These are phyloP conservation scores for Globomyces pollinis-pini DNA, from an alignment of 192 early-diverging fungal species.

Conservation along the genomic window DNA sequence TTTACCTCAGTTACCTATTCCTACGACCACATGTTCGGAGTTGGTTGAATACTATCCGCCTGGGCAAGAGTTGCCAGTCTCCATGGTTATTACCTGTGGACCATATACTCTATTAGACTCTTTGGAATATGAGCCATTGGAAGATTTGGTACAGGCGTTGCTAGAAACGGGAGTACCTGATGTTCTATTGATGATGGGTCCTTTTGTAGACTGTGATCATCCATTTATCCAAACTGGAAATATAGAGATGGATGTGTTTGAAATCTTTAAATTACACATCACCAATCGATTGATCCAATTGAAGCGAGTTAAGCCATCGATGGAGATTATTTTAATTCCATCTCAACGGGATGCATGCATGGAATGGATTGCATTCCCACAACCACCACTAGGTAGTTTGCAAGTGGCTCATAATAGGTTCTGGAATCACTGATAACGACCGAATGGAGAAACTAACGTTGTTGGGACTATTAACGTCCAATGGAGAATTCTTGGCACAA, in stretches of 20 bases:
- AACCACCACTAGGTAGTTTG: slow-evolving; percentile 70
- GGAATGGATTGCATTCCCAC: slow-evolving; percentile 72
- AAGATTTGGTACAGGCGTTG: slow-evolving; percentile 59
- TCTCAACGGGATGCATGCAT: slow-evolving; percentile 67
- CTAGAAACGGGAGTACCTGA: slow-evolving; percentile 57
- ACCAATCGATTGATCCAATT: slow-evolving; percentile 49
- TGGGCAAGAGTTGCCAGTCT: slow-evolving; percentile 25
- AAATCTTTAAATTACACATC: slow-evolving; percentile 53
- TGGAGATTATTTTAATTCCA: slow-evolving; percentile 59
- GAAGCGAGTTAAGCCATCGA: background rate
- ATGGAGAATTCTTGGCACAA: slow-evolving; percentile 9
- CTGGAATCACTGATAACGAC: slow-evolving; percentile 15
- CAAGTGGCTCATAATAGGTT: too few relatives aligned
- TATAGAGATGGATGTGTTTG: slow-evolving; percentile 16
- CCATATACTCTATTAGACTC: slow-evolving; percentile 80
- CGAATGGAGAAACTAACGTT: slow-evolving; percentile 17
- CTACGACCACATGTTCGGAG: slow-evolving; percentile 34
- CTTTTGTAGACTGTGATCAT: slow-evolving; percentile 42
- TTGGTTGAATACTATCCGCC: slow-evolving; percentile 28
- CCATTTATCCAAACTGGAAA: slow-evolving; percentile 19
- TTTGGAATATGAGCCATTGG: slow-evolving; percentile 73
- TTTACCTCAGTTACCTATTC: slow-evolving; percentile 39
- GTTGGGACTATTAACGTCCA: slow-evolving; percentile 11
- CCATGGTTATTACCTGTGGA: slow-evolving; percentile 67
- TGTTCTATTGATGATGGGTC: slow-evolving; percentile 64